Conservation (phyloP, 2,329 filamentous ascomycete genomes). For the Arthroderma sp. region DNA sequence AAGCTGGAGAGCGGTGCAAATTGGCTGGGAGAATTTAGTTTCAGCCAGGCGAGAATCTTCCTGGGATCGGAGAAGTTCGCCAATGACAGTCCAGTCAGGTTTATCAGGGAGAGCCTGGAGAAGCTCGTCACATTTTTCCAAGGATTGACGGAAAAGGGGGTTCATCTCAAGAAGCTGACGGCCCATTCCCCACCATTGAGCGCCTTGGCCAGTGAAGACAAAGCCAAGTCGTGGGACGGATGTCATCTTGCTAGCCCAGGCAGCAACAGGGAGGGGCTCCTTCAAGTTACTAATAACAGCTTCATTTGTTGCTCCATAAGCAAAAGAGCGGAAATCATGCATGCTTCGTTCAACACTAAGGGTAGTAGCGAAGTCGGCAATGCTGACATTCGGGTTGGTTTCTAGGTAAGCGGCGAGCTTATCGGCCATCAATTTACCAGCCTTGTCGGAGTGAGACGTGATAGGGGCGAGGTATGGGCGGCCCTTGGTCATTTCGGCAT, state of each 20-base stretch:
- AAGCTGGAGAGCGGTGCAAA: constrained; percentile 18
- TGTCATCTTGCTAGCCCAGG: constrained; percentile 17
- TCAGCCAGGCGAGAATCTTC: constrained; percentile 7
- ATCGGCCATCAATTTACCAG: constrained; percentile 10
- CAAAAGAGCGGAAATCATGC: constrained; percentile 7
- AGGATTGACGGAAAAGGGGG: constrained; percentile 3
- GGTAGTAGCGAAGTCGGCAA: constrained; percentile 7
- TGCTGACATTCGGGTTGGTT: constrained; percentile 4
- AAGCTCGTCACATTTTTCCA: constrained; percentile 4
- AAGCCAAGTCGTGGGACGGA: constrained; percentile 16
- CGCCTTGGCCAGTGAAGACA: constrained; percentile 32
- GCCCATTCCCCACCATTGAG: constrained; percentile 28
- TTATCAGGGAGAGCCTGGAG: constrained; percentile 4
- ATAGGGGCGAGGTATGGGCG: constrained; percentile 12
- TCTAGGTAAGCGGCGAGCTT: constrained; percentile 7
- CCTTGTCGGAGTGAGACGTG: constrained; percentile 13
- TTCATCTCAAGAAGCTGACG: constrained; percentile 17
- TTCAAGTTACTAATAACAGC: neutral
- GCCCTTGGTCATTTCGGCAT: neutral
- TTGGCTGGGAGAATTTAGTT: constrained; percentile 8
- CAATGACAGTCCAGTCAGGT: constrained; percentile 5
- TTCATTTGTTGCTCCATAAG: constrained; percentile 2
- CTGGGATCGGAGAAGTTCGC: constrained; percentile 3
- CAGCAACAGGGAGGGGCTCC: constrained; percentile 19
- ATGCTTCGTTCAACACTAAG: constrained; percentile 2